Base-by-base conservation (phyloP, 164 flowering plant species). In the Magnolia kwangsiensis region DNA sequence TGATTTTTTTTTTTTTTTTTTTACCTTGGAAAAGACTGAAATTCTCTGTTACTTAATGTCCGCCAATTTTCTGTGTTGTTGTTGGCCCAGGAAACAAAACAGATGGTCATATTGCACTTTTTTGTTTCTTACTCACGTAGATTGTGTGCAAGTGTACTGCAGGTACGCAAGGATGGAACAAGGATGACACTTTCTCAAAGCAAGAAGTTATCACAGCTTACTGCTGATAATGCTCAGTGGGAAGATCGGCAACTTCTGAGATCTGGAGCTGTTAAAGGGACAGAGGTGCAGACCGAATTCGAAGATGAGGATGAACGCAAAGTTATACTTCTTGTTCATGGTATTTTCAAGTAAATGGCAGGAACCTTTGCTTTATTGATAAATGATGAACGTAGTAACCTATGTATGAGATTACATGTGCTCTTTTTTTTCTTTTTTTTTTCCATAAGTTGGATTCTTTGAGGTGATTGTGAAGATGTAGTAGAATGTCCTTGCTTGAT, bases 181-280 rank as follows among this genome's bases (percentile, higher is more conserved):
- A 85, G 78, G 76, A 94, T 96, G 99, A 80, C 97, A 45, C 93
- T 94, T 82, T 86, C 98, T 72, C 99, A 94, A 77, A 96, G 93
- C 87, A 96, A 94, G 81, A 96, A 88, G 82, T 73, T 89, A 74
- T 96, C 99, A 16, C 99, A 94, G 79, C 83, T 82, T 18, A 90
- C 89, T 83, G 97, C 95, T 65, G 98, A 96, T 81, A 94, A 94
- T 87, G 97, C 95, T 73, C 97, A 96, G 74, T 96, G 98, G 99
- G 99, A 94, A 80, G 99, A 94, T 70, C 77, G 98, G 7, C 99
- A 96, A 79, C 94, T 96, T 70, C 72, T 94, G 80, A 90, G 99
- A 85, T 96, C 99, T 76, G 99, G 99, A 75, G 98, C 97, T 82
- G 99, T 96, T 76, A 87, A 93, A 84, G 92, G 97, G 29, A 94